Evolutionary conservation across 1,139 yeast genomes (phyloP), one percentile per base, ranked within the genome.

Genomic region (Geotrichum fermentans): DNA sequence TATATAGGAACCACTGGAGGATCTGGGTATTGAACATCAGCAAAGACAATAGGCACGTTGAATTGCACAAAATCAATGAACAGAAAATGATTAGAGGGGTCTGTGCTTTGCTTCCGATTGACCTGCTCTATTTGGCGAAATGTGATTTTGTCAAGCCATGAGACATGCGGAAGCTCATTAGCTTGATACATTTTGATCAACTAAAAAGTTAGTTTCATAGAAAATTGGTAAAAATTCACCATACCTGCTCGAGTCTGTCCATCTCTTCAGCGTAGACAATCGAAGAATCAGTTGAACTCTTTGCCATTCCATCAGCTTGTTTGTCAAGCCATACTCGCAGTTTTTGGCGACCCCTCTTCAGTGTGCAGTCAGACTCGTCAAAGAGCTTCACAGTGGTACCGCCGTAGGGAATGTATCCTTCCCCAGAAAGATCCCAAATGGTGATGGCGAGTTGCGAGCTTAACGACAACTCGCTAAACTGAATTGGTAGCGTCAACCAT

Each of bases 1-100:
- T n/a, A n/a, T 6, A 24, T 10, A 36, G 49, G 52, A 18, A 46
- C 45, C 32, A 68, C 36, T 64, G 61, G 54, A 55, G 68, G 40
- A 59, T 53, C 35, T 35, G 77, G 61, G 61, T 74, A 71, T 55
- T 69, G 63, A 8, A 70, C 64, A 58, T 87, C 95, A 1, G 90
- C 79, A 63, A 75, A 90, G 0, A 90, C 87, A 1, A 90, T 77
- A 0, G 96, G 96, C 26, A 85, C 71, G 56, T 85, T 94, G 66
- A 85, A 88, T 52, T 79, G 79, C 3, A 85, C 83, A 40, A 87
- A 73, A 56, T 88, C 96, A 24, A 92, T 63, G 55, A 76, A 78
- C 18, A 89, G 63, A 40, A 74, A 70, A 60, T 78, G 81, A 34
- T 63, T 59, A 61, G 59, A 57, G 5, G 45, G 53, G 55, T 47